Evolutionary conservation across 2,329 filamentous ascomycete species (phyloP), one percentile per base, ranked within the genome.

Genomic region (Beauveria australis): DNA sequence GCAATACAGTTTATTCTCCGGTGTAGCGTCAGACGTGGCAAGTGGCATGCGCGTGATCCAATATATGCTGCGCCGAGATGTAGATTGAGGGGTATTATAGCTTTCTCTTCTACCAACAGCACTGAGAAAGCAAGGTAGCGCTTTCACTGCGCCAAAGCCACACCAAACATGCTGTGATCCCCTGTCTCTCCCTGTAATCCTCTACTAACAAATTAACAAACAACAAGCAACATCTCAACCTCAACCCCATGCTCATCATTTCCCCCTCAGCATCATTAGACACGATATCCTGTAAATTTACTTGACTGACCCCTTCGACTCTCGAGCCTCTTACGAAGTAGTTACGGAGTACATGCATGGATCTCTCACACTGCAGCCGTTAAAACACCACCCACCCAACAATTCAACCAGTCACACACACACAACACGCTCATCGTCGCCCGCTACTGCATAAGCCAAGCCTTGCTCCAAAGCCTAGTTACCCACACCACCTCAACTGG

Each of bases 381-480:
- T 28, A 37, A 19, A 28, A 2, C 22, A 54, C 41, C 46, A 40
- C 18, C 44, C 16, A 30, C 54, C 22, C 54, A 57, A 57, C 54
- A 57, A 57, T 18, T 49, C 54, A 57, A 49, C 54, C 54, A 57
- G 18, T 57, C 54, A 40, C 54, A 28, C 41, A 18, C 37, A 33
- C 47, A 26, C 47, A 28, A 33, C 16, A 10, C 47, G 5, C 19
- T 19, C 46, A 26, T 26, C n/a, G n/a, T 16, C 22, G 56, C 56
- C 56, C 46, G 46, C 56, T 43, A 52, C 54, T 58, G 46, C 46
- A 51, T 30, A 33, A 58, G 24, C 44, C 43, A 33, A 58, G 24
- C 44, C 43, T 44, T 22, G 37, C 47, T 52, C 12, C 37, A 14
- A 37, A 59, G 40, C 40, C 57, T 49, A 53, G 40, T 26, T 48